Base-by-base conservation (phyloP, 768 basidiomycete genomes). In the Boletus subparvulus region DNA sequence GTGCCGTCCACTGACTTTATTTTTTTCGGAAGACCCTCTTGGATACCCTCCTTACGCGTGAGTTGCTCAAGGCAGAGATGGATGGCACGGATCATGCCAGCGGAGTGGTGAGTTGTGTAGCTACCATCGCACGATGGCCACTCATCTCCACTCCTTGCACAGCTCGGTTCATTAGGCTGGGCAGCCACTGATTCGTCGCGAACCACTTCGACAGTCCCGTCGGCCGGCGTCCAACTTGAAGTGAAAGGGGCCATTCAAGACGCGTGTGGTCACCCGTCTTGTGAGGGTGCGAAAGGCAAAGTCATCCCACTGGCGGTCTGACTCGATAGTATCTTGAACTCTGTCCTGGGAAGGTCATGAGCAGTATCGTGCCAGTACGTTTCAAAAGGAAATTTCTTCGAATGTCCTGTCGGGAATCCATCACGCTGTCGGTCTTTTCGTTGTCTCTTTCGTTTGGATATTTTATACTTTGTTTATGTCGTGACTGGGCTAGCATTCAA, bases 31-130 rank as follows among this genome's bases (percentile, higher is more conserved):
- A 62, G 61, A 62, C 61, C 3, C 52, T 58, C 17, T 32, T 62
- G 41, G 60, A 62, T 16, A 58, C 55, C 44, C 55, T 62, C 4
- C 48, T 62, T 6, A 43, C 60, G 9, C 60, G 61, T 7, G 36
- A 62, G 12, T 24, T 12, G 4, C 50, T 57, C 36, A 57, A 28
- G 55, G 13, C n/a, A 4, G 48, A 49, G n/a, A 30, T 33, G 42
- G n/a, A 19, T 7, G 47, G 39, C 12, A 44, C 37, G 19, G 16
- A n/a, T n/a, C 3, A 42, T 14, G 4, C 5, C 36, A 49, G 53
- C 6, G n/a, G 6, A 21, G 30, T 0, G 48, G 52, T 52, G 26
- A 32, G 60, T 16, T 12, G 7, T 7, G 17, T 6, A 12, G 0
- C n/a, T 30, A 4, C 16, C 6, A 7, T 10, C 3, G 6, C 12